phyloP scores from a whole-genome alignment of 805 yeast genomes.

The Huiozyma sinensis region DNA sequence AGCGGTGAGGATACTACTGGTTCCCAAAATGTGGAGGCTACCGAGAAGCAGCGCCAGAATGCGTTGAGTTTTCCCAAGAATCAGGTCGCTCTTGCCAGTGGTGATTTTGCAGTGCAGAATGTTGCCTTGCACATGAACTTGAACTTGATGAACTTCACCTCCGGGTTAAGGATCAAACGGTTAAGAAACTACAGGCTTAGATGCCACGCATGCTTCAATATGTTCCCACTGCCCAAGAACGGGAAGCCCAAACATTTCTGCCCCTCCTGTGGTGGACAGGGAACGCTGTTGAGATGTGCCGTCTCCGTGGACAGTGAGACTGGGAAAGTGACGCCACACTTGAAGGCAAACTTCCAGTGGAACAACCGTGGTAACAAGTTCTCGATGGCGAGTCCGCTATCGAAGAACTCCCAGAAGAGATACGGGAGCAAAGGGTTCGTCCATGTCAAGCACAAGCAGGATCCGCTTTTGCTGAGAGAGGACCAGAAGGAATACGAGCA shows the following conservation, averaged over 20 bases:
- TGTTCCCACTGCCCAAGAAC: conserved; percentile 66
- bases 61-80: conserved; percentile 29
- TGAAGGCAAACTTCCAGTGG: conserved; percentile 92
- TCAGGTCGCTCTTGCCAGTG: conserved; percentile 80
- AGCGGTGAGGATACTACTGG: conserved; percentile 43
- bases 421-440: conserved; percentile 74
- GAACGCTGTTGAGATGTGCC: conserved; percentile 79
- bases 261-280: conserved; percentile 83
- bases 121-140: conserved; percentile 86
- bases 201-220: conserved; percentile 92
- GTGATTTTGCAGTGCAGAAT: conserved; percentile 96
- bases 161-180: conserved; percentile 76
- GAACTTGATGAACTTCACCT: conserved; percentile 69
- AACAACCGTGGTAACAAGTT: conserved; percentile 74
- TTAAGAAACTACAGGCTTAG: conserved; percentile 88
- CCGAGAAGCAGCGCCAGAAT: conserved; percentile 18
- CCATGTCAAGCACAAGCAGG: conserved; percentile 53
- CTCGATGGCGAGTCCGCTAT: conserved; percentile 78
- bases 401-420: conserved; percentile 59
- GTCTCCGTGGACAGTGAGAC: conserved; percentile 71
- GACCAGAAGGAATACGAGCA: conserved; percentile 91
- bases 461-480: conserved; percentile 44
- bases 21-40: conserved; percentile 29
- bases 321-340: conserved; percentile 78
- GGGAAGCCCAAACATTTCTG: conserved; percentile 82